These are phyloP conservation scores for Stagonosporopsis rhizophila DNA, from an alignment of 2,329 filamentous ascomycete species.

Conservation along the genomic window DNA sequence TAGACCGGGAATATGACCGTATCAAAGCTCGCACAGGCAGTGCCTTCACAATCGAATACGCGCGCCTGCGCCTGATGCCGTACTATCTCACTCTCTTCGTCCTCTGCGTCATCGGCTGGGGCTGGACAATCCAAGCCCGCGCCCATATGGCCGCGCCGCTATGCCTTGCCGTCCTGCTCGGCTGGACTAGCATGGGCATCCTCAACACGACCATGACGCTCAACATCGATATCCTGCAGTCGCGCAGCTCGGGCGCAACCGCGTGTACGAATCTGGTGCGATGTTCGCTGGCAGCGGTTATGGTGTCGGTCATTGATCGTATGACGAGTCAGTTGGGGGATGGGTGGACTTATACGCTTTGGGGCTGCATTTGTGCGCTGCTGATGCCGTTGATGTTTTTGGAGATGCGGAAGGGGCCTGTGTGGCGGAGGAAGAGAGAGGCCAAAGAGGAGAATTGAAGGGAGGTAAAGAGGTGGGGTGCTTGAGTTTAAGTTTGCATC, in stretches of 20 bases:
- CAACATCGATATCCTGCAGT: constrained; percentile 40
- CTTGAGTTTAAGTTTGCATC: neutral
- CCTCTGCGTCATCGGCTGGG: constrained; percentile 36
- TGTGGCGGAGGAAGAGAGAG: constrained; percentile 33
- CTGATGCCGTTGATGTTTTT: constrained; percentile 38
- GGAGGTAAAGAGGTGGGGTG: neutral
- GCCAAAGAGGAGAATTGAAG: constrained; percentile 18
- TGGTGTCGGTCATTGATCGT: constrained; percentile 37
- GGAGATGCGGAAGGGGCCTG: constrained; percentile 37
- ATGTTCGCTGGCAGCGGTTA: constrained; percentile 34
- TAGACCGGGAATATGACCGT: constrained; percentile 60
- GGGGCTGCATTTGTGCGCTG: constrained; percentile 31
- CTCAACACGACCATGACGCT: constrained; percentile 42
- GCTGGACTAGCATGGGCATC: constrained; percentile 38
- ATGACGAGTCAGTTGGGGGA: constrained; percentile 30
- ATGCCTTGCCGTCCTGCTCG: constrained; percentile 30
- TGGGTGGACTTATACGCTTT: constrained; percentile 40
- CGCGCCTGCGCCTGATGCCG: constrained; percentile 37
- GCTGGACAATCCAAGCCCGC: constrained; percentile 32
- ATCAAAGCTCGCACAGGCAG: constrained; percentile 32
- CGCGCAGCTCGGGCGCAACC: constrained; percentile 33
- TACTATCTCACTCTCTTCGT: constrained; percentile 37
- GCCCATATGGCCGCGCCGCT: constrained; percentile 35
- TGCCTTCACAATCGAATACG: constrained; percentile 39
- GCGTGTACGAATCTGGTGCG: constrained; percentile 39